Evolutionary conservation across 2,329 filamentous ascomycete species (phyloP), one percentile per base, ranked within the genome.

Genomic region (Aspergillus sp.): DNA sequence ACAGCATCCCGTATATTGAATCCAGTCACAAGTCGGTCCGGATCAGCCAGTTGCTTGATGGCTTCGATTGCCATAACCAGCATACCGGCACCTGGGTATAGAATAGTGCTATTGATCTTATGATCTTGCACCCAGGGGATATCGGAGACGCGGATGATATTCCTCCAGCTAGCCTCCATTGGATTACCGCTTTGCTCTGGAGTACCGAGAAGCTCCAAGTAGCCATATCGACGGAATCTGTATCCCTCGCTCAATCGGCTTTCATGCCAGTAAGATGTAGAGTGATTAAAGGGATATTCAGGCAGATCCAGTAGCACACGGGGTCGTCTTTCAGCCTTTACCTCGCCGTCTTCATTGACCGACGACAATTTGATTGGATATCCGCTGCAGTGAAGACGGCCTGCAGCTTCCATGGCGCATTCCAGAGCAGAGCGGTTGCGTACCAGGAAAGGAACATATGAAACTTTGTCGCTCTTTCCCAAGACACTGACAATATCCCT

Each of bases 81-180:
- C 38, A 65, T 65, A 4, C 65, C 67, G 1, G 64, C 60, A 10
- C 49, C 61, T 0, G 69, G 68, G 43, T 67, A 71, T 5, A 69
- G 28, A 10, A 62, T 55, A 2, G 52, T 47, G 3, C 53, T 58
- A 17, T 65, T 53, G 36, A 66, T 57, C 28, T 76, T 69, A 57
- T 84, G 81, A 51, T 84, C 78, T 0, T 70, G 66, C 1, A 84
- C 61, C 82, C 82, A 84, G 1, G 66, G 65, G 28, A 60, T 43
- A 13, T 69, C 64, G 0, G 49, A 57, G 0, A 79, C 56, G 0
- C 74, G 72, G 9, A 83, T 70, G 17, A 80, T 69, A 53, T 80
- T 79, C 8, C 80, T 72, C 82, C 82, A 84, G 36, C 55, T 63
- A 0, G 73, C 67, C 47, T 69, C 68, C 12, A 63, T 49, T 5